These are phyloP conservation scores for Pilaira anomala DNA, from an alignment of 192 early-diverging fungal species.

Conservation along the genomic window DNA sequence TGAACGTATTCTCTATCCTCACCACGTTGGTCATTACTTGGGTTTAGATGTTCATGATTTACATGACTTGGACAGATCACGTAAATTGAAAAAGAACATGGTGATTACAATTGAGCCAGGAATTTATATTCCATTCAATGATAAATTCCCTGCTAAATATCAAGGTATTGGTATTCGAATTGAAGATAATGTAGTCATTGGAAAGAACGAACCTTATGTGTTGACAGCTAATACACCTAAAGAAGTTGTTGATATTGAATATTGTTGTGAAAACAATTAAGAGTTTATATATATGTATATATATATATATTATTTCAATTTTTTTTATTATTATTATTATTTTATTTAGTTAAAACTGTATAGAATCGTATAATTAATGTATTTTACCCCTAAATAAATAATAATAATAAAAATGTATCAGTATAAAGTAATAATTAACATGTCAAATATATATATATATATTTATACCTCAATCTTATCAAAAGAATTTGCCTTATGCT, in stretches of 20 bases:
- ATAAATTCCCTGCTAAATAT: constrained; percentile 73
- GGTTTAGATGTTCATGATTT: constrained; percentile 96
- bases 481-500: constrained; percentile 86
- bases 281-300: too few relatives aligned
- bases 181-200: constrained; percentile 92
- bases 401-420: background rate
- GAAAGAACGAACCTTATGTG: constrained; percentile 61
- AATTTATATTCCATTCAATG: constrained; percentile 79
- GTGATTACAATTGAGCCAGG: constrained; percentile 96
- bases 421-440: background rate
- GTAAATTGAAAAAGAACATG: constrained; percentile 73
- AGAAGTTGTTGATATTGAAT: constrained; percentile 79
- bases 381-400: background rate
- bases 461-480: constrained; percentile 17
- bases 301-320: constrained; percentile 9
- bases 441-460: background rate
- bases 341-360: background rate
- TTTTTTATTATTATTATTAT: background rate
- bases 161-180: constrained; percentile 92
- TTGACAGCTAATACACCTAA: constrained; percentile 78
- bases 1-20: constrained; percentile 79
- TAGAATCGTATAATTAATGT: too few relatives aligned
- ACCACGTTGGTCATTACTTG: constrained; percentile 93
- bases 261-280: constrained; percentile 35
- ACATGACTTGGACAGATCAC: constrained; percentile 66